Conservation (phyloP, 2,329 filamentous ascomycete genomes). For the Calonectria naviculata region DNA sequence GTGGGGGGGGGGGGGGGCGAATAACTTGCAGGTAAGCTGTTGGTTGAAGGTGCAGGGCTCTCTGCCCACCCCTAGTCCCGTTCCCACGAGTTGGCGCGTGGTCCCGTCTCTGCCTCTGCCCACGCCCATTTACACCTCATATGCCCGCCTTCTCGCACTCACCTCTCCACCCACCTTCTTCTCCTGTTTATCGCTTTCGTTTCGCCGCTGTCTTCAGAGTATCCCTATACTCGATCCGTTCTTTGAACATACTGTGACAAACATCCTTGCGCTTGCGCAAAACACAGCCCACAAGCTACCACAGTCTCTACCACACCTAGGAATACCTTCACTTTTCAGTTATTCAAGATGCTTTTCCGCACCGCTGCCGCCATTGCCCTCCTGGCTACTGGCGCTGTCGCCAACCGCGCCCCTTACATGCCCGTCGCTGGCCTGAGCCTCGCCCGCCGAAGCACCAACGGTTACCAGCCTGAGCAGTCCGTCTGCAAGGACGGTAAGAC, state of each 20-base stretch:
- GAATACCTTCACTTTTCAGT: constrained; percentile 8
- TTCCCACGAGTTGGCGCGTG: constrained; percentile 12
- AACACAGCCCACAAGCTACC: no score
- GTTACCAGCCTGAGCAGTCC: constrained; percentile 61
- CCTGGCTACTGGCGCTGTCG: constrained; percentile 47
- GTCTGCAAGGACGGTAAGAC: constrained; percentile 61
- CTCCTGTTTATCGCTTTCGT: constrained; percentile 15
- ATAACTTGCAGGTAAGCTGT: no score
- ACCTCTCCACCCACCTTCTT: background rate
- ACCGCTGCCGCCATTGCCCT: constrained; percentile 46
- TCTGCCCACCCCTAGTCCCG: background rate
- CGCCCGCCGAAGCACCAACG: constrained; percentile 55
- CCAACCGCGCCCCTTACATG: constrained; percentile 48
- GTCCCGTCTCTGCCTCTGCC: background rate
- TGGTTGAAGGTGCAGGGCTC: background rate
- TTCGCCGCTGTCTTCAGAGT: constrained; percentile 33
- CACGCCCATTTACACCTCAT: constrained; percentile 22
- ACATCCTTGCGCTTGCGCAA: constrained; percentile 22
- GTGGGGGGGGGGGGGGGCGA: no score
- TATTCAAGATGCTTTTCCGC: constrained; percentile 50
- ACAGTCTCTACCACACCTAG: background rate
- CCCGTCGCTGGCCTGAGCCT: constrained; percentile 55
- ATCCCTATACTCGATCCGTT: constrained; percentile 40
- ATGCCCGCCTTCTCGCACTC: constrained; percentile 1
- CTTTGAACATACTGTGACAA: constrained; percentile 29